Base-by-base conservation (phyloP, 2,329 filamentous ascomycete species). In the Microascus cirrosus region DNA sequence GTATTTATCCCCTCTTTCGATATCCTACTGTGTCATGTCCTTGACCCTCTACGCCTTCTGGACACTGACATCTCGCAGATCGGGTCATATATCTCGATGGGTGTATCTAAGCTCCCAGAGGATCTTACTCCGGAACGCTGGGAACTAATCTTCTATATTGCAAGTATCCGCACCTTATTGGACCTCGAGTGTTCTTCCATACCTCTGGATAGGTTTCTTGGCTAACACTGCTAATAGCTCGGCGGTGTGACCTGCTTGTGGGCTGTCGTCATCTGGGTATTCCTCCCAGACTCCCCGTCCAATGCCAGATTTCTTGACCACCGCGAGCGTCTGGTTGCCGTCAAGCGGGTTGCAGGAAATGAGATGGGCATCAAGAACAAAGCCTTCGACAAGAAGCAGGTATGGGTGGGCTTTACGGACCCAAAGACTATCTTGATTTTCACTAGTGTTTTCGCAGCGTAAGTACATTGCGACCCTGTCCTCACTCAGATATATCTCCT, bases 311-410 rank as follows among this genome's bases (percentile, higher is more conserved):
- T 70, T 51, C 60, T 71, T 4, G 66, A 53, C 28, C 60, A 68
- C 8, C 61, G 65, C 0, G 67, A 70, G 55, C 63, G 65, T 6
- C 54, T 68, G 22, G 59, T 68, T 28, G 70, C 69, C 5, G 65
- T 69, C 2, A 62, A 67, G 36, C 61, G 68, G 11, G 66, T 71
- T 5, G 59, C 66, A 3, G 61, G 58, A 6, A 70, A 72, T 51
- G 62, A 69, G 57, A 71, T 67, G 3, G 69, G 69, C 13, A 69
- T 70, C 54, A 70, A 71, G 60, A 70, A 69, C 53, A 69, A 68
- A 55, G 20, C 60, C 2, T 69, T 70, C 56, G 61, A 67, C 28
- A 66, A 60, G 59, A 64, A 64, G 1, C 69, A 71, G 53, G 61
- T 61, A 0, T 51, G 62, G 6, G 53, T 63, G 10, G 69, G 62